Evolutionary conservation across 768 basidiomycete genomes (phyloP).

Genomic region (Tulasnella sp.): DNA sequence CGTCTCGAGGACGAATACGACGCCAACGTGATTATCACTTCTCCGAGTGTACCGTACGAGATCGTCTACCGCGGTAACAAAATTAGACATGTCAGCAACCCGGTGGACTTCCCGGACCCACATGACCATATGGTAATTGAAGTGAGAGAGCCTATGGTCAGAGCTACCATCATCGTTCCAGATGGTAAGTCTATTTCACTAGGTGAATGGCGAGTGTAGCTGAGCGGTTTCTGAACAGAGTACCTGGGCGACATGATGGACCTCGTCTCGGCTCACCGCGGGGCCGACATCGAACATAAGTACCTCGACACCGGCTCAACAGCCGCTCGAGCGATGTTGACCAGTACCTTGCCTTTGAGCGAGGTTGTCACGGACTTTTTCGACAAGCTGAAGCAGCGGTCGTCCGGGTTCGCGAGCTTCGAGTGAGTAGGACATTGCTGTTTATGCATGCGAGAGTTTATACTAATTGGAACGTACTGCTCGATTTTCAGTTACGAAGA

Average conservation of each 20-base stretch:
- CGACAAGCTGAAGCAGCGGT: constrained; percentile 84
- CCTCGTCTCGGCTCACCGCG: constrained; percentile 77
- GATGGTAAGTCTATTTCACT: constrained; percentile 68
- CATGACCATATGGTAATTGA: constrained; percentile 57
- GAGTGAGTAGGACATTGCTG: too few relatives aligned
- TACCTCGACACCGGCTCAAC: constrained; percentile 51
- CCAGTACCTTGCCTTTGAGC: constrained; percentile 73
- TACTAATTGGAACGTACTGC: neutral
- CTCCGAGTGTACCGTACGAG: constrained; percentile 89
- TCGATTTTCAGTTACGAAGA: constrained; percentile 69
- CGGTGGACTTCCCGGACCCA: constrained; percentile 87
- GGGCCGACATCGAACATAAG: constrained; percentile 67
- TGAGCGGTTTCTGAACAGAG: constrained; percentile 33
- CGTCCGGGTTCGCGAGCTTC: constrained; percentile 85
- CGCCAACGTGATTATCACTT: constrained; percentile 88
- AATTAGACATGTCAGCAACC: constrained; percentile 69
- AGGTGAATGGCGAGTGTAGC: too few relatives aligned
- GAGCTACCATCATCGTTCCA: constrained; percentile 88
- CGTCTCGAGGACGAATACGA: constrained; percentile 94
- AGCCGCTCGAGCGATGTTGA: constrained; percentile 64
- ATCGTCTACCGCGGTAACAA: constrained; percentile 54
- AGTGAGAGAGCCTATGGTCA: constrained; percentile 87
- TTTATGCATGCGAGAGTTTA: neutral
- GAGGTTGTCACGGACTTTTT: constrained; percentile 96
- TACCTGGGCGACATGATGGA: constrained; percentile 97